Evolutionary conservation across 2,329 filamentous ascomycete genomes (phyloP), one percentile per base, ranked within the genome.

Genomic region (Tolypocladium paradoxum): DNA sequence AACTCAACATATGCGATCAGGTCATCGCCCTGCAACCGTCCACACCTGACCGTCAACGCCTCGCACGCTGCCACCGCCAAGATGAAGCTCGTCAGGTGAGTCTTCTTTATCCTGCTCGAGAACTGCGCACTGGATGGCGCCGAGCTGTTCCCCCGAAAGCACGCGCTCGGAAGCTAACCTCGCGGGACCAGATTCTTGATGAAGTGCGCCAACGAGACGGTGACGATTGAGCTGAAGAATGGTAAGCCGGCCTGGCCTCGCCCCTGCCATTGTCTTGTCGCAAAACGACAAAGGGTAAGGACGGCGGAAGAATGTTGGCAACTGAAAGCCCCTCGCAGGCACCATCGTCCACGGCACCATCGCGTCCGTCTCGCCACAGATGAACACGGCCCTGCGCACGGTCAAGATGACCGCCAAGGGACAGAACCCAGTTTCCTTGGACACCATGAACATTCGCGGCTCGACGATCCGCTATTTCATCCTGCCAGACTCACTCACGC

Each of bases 121-220:
- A 6, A 18, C 2, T 40, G 43, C 57, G 54, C 54, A 54, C 53
- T 56, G 53, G 48, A 55, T 55, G 52, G 50, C 58, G 58, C 56
- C 60, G 56, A 60, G 58, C 58, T 57, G 55, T 49, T 52, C 50
- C 51, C 47, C 14, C 22, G 0, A 4, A 45, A 11, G 40, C 6
- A 29, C 14, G 3, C 27, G 43, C 35, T 53, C 20, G 46, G 20
- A n/a, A 31, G 24, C 50, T 48, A 56, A 60, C 50, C 48, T 57
- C 47, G 56, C 58, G 57, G 53, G 58, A 53, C 29, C 71, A 97
- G 93, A 71, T 99, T 99, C 73, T 79, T 99, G 64, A 97, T 97
- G 92, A 99, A 99, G 79, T 97, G 92, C 73, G 85, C 88, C 73
- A 97, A 96, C 73, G 93, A 99, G 77, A 96, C 93, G 65, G 93